These are phyloP conservation scores for Serpula lacrymans DNA, from an alignment of 768 basidiomycete genomes.

Conservation along the genomic window DNA sequence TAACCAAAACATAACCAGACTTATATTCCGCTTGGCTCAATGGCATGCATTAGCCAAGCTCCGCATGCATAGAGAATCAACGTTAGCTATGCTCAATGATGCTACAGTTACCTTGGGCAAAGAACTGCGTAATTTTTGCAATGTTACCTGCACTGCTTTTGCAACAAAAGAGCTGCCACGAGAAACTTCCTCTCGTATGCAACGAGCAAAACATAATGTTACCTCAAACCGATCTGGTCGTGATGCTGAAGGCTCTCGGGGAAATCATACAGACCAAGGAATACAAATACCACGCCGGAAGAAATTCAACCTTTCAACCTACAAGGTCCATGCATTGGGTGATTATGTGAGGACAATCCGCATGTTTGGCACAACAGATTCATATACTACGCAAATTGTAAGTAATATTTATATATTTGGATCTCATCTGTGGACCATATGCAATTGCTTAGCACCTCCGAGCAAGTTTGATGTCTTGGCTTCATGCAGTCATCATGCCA, in stretches of 20 bases:
- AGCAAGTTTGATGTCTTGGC: no score
- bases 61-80: constrained; percentile 27
- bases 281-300: neutral
- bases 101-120: constrained; percentile 13
- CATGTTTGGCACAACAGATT: constrained; percentile 17
- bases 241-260: no score
- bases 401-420: no score
- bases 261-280: neutral
- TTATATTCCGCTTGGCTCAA: constrained; percentile 20
- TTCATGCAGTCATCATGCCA: no score
- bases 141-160: constrained; percentile 20
- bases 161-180: constrained; percentile 20
- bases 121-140: constrained; percentile 19
- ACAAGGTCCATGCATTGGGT: constrained; percentile 32
- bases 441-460: no score
- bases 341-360: constrained; percentile 25
- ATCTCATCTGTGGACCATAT: no score
- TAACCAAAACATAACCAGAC: constrained; percentile 12
- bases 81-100: constrained; percentile 15
- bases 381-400: constrained; percentile 32
- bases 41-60: constrained; percentile 37
- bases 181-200: constrained; percentile 15
- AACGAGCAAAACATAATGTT: constrained; percentile 1
- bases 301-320: constrained; percentile 28
- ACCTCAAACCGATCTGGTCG: neutral